phyloP scores from a whole-genome alignment of 495 filamentous ascomycete species.

The Patellaria atrata region DNA sequence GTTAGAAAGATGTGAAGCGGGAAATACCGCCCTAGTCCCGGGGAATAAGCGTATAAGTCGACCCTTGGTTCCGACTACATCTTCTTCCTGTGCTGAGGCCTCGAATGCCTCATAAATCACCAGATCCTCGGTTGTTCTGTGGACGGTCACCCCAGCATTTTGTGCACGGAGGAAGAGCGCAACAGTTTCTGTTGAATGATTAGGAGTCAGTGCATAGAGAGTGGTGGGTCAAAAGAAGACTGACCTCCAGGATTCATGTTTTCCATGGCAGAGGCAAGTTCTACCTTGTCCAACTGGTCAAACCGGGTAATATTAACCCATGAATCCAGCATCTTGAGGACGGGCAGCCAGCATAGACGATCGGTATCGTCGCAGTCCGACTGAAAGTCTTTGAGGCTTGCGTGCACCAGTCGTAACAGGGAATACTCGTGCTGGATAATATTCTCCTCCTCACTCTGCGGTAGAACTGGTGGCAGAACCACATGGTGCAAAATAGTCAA shows the following conservation, averaged over 20 bases:
- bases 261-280: no score
- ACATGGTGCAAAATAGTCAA: no score
- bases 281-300: no score
- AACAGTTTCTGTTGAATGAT: constrained; percentile 11
- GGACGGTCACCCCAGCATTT: constrained; percentile 45
- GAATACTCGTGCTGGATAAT: constrained; percentile 7
- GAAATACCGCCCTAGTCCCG: constrained; percentile 31
- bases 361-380: not conserved
- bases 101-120: constrained; percentile 43
- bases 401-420: not conserved
- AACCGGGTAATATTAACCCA: no score
- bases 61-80: constrained; percentile 35
- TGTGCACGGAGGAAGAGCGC: constrained; percentile 37
- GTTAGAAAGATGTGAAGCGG: constrained; percentile 22
- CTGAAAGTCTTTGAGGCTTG: not conserved
- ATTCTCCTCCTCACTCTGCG: constrained; percentile 34
- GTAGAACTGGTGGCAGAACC: constrained; percentile 44
- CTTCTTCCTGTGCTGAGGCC: constrained; percentile 33
- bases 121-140: constrained; percentile 12
- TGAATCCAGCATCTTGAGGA: constrained; percentile 1
- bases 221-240: not conserved
- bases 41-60: constrained; percentile 43
- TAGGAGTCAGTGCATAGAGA: not conserved
- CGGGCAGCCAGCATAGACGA: not conserved
- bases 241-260: no score